Evolutionary conservation across 2,329 filamentous ascomycete species (phyloP), one percentile per base, ranked within the genome.

Genomic region (Verticillium tricorpus): DNA sequence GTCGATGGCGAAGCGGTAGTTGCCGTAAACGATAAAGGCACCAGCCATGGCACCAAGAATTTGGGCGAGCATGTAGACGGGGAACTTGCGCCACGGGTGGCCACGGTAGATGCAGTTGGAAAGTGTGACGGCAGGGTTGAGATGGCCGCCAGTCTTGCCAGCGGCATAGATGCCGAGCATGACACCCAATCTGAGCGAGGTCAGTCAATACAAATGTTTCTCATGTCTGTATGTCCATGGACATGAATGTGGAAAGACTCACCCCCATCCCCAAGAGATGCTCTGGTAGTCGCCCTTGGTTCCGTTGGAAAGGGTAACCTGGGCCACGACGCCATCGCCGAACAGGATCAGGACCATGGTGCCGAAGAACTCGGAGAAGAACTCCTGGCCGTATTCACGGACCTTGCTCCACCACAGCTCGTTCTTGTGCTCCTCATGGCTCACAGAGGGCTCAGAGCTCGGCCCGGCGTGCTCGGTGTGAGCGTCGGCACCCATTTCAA

Each of bases 121-220:
- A 32, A 92, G 80, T 1, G 89, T 91, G 17, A 92, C 83, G n/a
- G 87, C 89, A 0, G 89, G 87, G 69, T 89, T 89, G 66, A 92
- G 78, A 69, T 90, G 89, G 1, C 84, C 87, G 8, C 88, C 89
- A 3, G 84, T 87, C 67, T 89, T 87, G 59, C 83, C 83, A 6
- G 79, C 79, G n/a, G 84, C 81, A 67, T 91, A 91, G 50, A 90
- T 83, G 5, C 88, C 87, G 3, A 90, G 78, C 85, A 90, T 89
- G 64, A 89, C 85, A 12, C 85, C 88, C 22, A 90, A 76, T 37
- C 86, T 80, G 58, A n/a, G 22, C 14, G 54, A 34, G 45, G n/a
- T 52, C 45, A 62, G 59, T 63, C 14, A 61, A 59, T 37, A 8
- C 31, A 39, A 22, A 17, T 35, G 14, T 15, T n/a, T 58, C 15